Evolutionary conservation across 1,139 yeast species (phyloP), one percentile per base, ranked within the genome.

Genomic region (Taphrina betulina): DNA sequence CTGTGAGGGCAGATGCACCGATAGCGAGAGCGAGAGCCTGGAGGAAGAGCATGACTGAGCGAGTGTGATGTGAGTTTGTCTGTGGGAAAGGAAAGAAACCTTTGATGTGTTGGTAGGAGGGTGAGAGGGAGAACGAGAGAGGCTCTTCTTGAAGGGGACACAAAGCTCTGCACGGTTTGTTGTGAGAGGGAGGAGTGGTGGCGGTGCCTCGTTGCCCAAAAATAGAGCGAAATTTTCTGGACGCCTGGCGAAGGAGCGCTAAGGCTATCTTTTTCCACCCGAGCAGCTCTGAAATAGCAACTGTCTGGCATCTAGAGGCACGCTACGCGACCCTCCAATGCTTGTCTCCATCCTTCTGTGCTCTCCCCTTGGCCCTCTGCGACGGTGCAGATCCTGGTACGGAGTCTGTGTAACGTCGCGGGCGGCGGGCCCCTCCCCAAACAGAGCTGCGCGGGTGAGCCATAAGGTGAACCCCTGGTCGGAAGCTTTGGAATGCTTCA

Each of bases 1-100:
- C 54, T 7, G 40, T 22, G 24, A 50, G 46, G 14, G 54, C 54
- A 14, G 54, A 35, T 12, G 44, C 43, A 19, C 46, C 40, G 31
- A 35, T 35, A 33, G 54, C 37, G 44, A 38, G 40, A 14, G 46
- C 46, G 24, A 42, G 46, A 5, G 37, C 44, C 12, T 38, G 37
- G 14, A 48, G 19, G 45, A 37, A 46, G 14, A 46, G 43, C 43
- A 46, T 43, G 34, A 17, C 19, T 28, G 45, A 26, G 3, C 23
- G 45, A 41, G 35, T 14, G 44, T 16, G 44, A 40, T 19, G 8
- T 16, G 22, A 20, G 44, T 23, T 3, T 8, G 2, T 16, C 14
- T 2, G 31, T 28, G 31, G 12, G 12, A 33, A 12, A 35, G 40
- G 17, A 35, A 22, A 19, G 22, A n/a, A 5, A 8, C 19, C 14